Evolutionary conservation across 2,329 filamentous ascomycete species (phyloP).

Genomic region (Xylaria sp.): DNA sequence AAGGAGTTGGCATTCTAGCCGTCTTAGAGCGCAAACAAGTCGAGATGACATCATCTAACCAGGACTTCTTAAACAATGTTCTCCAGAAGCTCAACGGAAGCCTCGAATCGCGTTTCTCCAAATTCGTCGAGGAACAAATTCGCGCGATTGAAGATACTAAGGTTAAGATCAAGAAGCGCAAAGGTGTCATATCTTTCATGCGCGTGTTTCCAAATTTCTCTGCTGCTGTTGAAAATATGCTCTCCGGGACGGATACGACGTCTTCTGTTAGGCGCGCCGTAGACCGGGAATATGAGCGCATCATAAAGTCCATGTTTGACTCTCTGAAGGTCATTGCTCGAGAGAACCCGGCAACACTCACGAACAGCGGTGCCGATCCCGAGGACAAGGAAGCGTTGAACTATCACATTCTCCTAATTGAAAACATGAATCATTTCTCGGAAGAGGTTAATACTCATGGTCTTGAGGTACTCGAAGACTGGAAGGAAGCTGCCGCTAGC

Average conservation of each 20-base stretch:
- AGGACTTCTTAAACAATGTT: constrained; percentile 86
- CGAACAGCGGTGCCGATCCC: constrained; percentile 61
- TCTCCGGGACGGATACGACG: constrained; percentile 67
- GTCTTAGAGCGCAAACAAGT: constrained; percentile 82
- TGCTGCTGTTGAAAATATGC: constrained; percentile 85
- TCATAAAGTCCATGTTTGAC: constrained; percentile 97
- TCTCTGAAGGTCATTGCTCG: constrained; percentile 92
- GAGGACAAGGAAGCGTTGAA: constrained; percentile 98
- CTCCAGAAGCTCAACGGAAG: constrained; percentile 82
- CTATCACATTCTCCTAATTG: constrained; percentile 95
- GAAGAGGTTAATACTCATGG: constrained; percentile 85
- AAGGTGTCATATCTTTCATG: constrained; percentile 95
- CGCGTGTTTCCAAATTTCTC: constrained; percentile 90
- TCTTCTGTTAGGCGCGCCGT: constrained; percentile 78
- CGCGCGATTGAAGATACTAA: constrained; percentile 97
- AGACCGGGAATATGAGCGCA: constrained; percentile 86
- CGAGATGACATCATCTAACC: constrained; percentile 87
- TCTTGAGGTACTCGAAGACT: constrained; percentile 82
- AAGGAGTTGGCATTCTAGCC: constrained; percentile 88
- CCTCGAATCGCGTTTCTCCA: constrained; percentile 80
- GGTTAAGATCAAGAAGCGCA: constrained; percentile 98
- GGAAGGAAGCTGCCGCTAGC: constrained; percentile 79
- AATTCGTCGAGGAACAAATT: constrained; percentile 94
- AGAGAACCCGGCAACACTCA: constrained; percentile 68
- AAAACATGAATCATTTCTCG: constrained; percentile 98